Conservation (phyloP, 139 green algal genomes). For the Chlamydomonas sphaeroides region DNA sequence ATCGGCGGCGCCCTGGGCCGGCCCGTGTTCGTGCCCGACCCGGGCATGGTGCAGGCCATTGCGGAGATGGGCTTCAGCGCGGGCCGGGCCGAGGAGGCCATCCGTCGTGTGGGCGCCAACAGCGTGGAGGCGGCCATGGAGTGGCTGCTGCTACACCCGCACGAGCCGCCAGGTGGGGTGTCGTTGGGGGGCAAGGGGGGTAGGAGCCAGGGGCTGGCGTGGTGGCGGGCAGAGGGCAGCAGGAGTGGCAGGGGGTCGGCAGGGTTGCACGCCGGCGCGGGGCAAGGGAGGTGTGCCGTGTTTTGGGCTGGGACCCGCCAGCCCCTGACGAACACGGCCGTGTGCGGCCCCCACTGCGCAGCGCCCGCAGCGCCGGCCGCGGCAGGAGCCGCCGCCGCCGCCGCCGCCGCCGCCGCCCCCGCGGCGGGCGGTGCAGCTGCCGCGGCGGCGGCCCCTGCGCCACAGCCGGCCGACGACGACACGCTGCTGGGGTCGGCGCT, state of each 20-base stretch:
- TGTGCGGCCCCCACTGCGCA: background rate
- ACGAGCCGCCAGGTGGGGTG: conserved; percentile 48
- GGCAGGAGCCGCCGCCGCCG: conserved; percentile 11
- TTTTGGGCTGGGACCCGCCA: too few species aligned
- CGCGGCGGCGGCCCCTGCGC: background rate
- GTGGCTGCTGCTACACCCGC: conserved; percentile 90
- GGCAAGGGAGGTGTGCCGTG: background rate
- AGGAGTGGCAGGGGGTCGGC: background rate
- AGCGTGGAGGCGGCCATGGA: conserved; percentile 93
- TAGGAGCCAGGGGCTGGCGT: too few species aligned
- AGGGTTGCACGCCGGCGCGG: background rate
- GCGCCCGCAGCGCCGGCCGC: conserved; percentile 12
- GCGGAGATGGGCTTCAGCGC: conserved; percentile 94
- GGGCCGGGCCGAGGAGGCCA: conserved; percentile 74
- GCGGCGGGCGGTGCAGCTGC: conserved; percentile 2
- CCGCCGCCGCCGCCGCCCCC: conserved; percentile 7
- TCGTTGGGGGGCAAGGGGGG: background rate
- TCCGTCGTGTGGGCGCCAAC: conserved; percentile 79
- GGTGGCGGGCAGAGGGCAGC: background rate
- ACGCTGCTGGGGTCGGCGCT: conserved; percentile 62
- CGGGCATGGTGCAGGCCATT: conserved; percentile 69
- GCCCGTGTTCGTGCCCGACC: conserved; percentile 53
- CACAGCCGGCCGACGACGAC: conserved; percentile 38
- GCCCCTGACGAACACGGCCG: background rate
- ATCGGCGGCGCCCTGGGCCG: background rate